Conservation (phyloP, 768 basidiomycete genomes). For the Amanita rimosa region DNA sequence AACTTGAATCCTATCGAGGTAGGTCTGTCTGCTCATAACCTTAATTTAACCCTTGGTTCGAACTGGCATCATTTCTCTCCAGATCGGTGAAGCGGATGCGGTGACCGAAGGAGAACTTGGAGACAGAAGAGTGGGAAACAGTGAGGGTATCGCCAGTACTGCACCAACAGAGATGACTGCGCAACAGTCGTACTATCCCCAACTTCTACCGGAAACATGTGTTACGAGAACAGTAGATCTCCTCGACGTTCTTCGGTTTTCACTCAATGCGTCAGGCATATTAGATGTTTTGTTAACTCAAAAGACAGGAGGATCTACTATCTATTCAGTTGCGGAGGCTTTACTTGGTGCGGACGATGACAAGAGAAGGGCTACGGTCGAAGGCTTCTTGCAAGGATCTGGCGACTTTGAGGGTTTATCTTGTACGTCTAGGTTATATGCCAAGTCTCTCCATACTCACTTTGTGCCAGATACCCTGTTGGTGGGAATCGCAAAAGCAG, state of each 20-base stretch:
- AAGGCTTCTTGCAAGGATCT: slow-evolving; percentile 42
- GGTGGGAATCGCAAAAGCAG: slow-evolving; percentile 36
- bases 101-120: slow-evolving; percentile 32
- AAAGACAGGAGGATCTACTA: slow-evolving; percentile 39
- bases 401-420: slow-evolving; percentile 53
- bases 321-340: slow-evolving; percentile 40
- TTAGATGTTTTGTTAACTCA: slow-evolving; percentile 31
- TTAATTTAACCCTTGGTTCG: too few species aligned
- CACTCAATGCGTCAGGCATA: slow-evolving; percentile 33
- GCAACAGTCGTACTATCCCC: neutral
- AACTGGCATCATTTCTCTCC: too few species aligned
- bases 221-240: slow-evolving; percentile 36
- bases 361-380: slow-evolving; percentile 36
- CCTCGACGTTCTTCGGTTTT: slow-evolving; percentile 44
- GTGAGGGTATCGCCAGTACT: slow-evolving; percentile 51
- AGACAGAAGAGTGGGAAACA: slow-evolving; percentile 45
- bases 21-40: too few species aligned
- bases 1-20: too few species aligned
- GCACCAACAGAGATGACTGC: slow-evolving; percentile 37
- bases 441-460: slow-evolving; percentile 5
- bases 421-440: slow-evolving; percentile 34
- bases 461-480: slow-evolving; percentile 45
- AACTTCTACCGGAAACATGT: slow-evolving; percentile 33
- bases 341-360: slow-evolving; percentile 48
- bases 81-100: too few species aligned